Percentiles rank a stretch among this genome's conserved stretches.
Evolutionary conservation across 306 rosid genomes (phyloP).

Genomic region (Aeschynomene evenia): DNA sequence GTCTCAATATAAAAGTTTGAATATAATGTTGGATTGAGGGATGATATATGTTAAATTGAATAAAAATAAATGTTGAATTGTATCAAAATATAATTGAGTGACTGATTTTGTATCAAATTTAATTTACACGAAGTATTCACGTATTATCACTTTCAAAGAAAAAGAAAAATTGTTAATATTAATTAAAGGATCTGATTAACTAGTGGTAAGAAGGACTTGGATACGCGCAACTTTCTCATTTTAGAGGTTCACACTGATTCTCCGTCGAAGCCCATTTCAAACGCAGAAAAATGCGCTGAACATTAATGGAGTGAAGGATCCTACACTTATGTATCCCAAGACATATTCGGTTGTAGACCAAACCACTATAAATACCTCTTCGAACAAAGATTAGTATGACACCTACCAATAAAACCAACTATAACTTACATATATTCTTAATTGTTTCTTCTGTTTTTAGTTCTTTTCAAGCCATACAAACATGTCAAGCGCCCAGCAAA

Average conservation of each 20-base stretch:
- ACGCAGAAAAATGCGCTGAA: conserved; percentile 33
- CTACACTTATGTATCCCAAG: conserved; percentile 19
- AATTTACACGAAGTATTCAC: no score
- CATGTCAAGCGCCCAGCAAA: conserved; percentile 61
- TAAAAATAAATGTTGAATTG: no score
- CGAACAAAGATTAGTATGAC: neutral
- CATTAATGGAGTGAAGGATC: neutral
- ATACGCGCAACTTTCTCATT: conserved; percentile 1
- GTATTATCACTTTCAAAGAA: no score
- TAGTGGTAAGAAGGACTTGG: neutral
- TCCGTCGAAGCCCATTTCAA: conserved; percentile 27
- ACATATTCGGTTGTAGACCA: neutral
- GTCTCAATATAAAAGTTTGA: no score
- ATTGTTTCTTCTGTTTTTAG: neutral
- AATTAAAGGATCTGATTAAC: no score
- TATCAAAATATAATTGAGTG: no score
- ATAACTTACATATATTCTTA: neutral
- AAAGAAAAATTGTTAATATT: no score
- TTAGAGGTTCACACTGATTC: neutral
- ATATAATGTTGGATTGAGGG: no score
- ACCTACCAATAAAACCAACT: neutral
- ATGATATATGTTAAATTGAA: no score
- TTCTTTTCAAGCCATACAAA: neutral
- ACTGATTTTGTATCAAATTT: no score
- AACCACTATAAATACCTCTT: conserved; percentile 22